Evolutionary conservation across 2,329 filamentous ascomycete genomes (phyloP).

Genomic region (Cordyceps cateniannulata): DNA sequence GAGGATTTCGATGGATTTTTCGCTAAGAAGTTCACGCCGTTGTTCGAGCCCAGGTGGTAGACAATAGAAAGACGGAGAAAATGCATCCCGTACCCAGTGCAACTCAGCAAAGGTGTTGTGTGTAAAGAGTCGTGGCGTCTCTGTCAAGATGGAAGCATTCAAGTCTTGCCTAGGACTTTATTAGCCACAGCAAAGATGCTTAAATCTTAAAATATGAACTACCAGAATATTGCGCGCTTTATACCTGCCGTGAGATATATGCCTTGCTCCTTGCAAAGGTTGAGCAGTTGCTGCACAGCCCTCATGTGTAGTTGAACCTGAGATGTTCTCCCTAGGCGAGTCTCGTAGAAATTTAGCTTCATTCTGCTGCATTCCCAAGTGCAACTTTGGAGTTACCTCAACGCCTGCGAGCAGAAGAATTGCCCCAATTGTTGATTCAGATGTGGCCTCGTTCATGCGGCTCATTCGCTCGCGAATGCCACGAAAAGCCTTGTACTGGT

Average conservation of each 20-base stretch:
- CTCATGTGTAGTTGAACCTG: slow-evolving; percentile 37
- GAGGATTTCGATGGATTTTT: slow-evolving; percentile 29
- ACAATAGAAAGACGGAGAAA: slow-evolving; percentile 21
- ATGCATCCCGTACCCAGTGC: slow-evolving; percentile 30
- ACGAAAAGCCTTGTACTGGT: too few relatives aligned
- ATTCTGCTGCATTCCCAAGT: not conserved
- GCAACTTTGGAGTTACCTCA: slow-evolving; percentile 22
- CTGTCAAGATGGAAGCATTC: slow-evolving; percentile 32
- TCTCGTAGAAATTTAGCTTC: not conserved
- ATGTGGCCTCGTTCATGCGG: too few relatives aligned
- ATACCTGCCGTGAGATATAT: slow-evolving; percentile 30
- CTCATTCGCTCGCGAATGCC: too few relatives aligned
- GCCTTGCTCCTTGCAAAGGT: slow-evolving; percentile 23
- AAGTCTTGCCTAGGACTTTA: slow-evolving; percentile 33
- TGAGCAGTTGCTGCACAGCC: slow-evolving; percentile 30
- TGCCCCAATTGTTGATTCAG: too few relatives aligned
- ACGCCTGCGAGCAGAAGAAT: slow-evolving; percentile 16
- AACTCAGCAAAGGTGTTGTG: slow-evolving; percentile 37
- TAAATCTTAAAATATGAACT: not conserved
- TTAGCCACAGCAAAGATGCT: slow-evolving; percentile 8
- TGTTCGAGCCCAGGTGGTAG: slow-evolving; percentile 29
- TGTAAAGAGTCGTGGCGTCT: slow-evolving; percentile 31
- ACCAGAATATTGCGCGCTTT: slow-evolving; percentile 39
- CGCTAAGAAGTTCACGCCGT: slow-evolving; percentile 19
- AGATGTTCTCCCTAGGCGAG: slow-evolving; percentile 26